phyloP scores from a whole-genome alignment of 1,284 basidiomycete species.

The Pterulicium gracile region DNA sequence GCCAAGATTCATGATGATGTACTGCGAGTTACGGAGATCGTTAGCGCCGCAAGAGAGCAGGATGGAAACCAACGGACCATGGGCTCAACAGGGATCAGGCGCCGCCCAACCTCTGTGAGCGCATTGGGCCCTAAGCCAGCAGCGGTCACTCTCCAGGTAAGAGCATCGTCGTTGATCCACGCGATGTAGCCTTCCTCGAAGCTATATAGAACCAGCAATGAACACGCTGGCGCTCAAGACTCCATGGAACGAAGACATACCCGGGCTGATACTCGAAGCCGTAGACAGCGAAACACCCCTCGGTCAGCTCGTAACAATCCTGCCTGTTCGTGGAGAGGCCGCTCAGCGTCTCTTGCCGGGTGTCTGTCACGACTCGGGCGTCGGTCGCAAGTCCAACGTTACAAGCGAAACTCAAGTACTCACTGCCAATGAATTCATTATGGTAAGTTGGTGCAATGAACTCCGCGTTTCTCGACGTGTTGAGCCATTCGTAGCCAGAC shows the following conservation, averaged over 20 bases:
- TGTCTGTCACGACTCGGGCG: no score
- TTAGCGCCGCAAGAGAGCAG: not conserved
- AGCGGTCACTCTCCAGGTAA: conserved; percentile 34
- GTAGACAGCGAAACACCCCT: conserved; percentile 40
- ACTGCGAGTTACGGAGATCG: no score
- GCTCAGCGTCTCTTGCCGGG: conserved; percentile 34
- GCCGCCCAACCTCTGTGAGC: not conserved
- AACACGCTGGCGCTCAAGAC: conserved; percentile 12
- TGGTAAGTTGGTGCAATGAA: conserved; percentile 30
- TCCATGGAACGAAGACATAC: conserved; percentile 9
- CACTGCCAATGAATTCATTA: conserved; percentile 41
- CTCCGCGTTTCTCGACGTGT: conserved; percentile 24
- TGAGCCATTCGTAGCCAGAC: conserved; percentile 29
- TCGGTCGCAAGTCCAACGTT: not conserved
- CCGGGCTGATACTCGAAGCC: conserved; percentile 51
- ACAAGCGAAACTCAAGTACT: conserved; percentile 20
- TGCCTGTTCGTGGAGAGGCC: conserved; percentile 24
- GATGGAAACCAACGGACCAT: conserved; percentile 4
- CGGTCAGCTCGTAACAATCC: conserved; percentile 29
- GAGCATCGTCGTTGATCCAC: conserved; percentile 32
- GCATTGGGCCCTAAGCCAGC: conserved; percentile 27
- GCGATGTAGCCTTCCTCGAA: conserved; percentile 34
- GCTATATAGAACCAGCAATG: conserved; percentile 8
- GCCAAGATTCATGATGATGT: conserved; percentile 31
- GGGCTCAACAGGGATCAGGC: conserved; percentile 13